Conservation (phyloP, 2,329 filamentous ascomycete species). For the Polychaeton citri region DNA sequence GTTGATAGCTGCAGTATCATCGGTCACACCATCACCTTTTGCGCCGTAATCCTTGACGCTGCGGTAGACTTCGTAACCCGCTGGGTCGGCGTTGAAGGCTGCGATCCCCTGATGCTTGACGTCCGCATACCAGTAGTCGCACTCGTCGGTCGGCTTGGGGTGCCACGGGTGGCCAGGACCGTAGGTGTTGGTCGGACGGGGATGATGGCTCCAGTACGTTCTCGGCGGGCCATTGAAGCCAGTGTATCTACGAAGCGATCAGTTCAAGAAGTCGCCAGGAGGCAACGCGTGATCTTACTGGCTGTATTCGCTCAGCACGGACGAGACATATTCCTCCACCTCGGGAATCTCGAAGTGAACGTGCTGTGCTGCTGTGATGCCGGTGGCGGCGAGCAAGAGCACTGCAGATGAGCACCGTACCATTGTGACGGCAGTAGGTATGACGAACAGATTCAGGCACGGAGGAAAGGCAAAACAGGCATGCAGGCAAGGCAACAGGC, state of each 20-base stretch:
- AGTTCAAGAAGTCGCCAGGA: too few relatives aligned
- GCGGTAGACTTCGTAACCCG: slow-evolving; percentile 32
- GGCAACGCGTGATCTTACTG: slow-evolving; percentile 1
- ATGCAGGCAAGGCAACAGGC: too few relatives aligned
- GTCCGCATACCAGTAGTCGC: slow-evolving; percentile 29
- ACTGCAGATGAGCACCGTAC: background rate
- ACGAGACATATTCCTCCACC: slow-evolving; percentile 4
- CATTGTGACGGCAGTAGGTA: too few relatives aligned
- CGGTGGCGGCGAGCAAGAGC: slow-evolving; percentile 2
- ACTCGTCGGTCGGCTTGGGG: slow-evolving; percentile 4
- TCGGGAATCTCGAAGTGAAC: slow-evolving; percentile 7
- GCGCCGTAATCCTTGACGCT: slow-evolving; percentile 36
- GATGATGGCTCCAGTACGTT: too few relatives aligned
- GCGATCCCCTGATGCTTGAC: slow-evolving; percentile 35
- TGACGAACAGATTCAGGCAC: too few relatives aligned
- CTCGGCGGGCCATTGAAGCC: slow-evolving; percentile 6
- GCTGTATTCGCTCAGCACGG: slow-evolving; percentile 2
- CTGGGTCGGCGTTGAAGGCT: slow-evolving; percentile 31
- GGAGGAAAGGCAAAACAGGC: too few relatives aligned
- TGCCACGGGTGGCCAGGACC: too few relatives aligned
- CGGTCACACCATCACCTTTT: slow-evolving; percentile 35
- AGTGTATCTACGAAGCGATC: too few relatives aligned
- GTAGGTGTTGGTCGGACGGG: too few relatives aligned
- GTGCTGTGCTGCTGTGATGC: slow-evolving; percentile 4
- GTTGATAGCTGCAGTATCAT: slow-evolving; percentile 44